Evolutionary conservation across 306 rosid genomes (phyloP), one percentile per base, ranked within the genome.

Genomic region (Gleditsia sinensis): DNA sequence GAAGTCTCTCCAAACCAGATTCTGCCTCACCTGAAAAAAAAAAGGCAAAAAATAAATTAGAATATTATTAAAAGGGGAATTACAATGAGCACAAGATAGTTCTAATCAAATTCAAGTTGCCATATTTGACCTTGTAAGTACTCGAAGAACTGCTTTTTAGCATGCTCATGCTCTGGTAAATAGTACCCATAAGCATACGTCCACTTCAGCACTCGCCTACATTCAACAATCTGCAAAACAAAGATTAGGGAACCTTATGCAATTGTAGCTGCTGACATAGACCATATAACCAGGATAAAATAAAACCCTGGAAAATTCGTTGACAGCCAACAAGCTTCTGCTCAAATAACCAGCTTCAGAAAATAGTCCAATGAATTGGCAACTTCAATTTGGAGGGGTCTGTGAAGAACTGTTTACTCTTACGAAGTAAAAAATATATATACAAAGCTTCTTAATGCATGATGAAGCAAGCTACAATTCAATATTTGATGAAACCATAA

Each of bases 171-270:
- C 82, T 94, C 99, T 0, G 90, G 93, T 74, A 94, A 84, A 80
- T 94, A 94, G 81, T 51, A 94, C 16, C 99, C 99, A 80, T 94
- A 94, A 9, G 99, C 96, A 83, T 94, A 94, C 0, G 99, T 94
- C 99, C 99, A 94, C 80, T 94, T 94, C 73, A 94, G 89, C 51
- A 91, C 99, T 75, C 99, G 83, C 75, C 99, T 90, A 73, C 99
- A 94, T 80, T 94, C 99, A 56, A 94, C 99, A 59, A 94, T 94
- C 99, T 94, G 93, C 74, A 67, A 81, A 33, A 85, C 34, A 75
- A 43, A 27, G 25, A 42, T 59, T 55, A 72, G 57, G 30, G 67
- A 71, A 46, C 45, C 33, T 19, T 23, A 13, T 45, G 17, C 6
- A 45, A 45, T 40, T 45, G 50, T 45, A 1, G 7, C 19, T 45